Conservation (phyloP, 129 eudicot species). For the Flaveria bidentis region DNA sequence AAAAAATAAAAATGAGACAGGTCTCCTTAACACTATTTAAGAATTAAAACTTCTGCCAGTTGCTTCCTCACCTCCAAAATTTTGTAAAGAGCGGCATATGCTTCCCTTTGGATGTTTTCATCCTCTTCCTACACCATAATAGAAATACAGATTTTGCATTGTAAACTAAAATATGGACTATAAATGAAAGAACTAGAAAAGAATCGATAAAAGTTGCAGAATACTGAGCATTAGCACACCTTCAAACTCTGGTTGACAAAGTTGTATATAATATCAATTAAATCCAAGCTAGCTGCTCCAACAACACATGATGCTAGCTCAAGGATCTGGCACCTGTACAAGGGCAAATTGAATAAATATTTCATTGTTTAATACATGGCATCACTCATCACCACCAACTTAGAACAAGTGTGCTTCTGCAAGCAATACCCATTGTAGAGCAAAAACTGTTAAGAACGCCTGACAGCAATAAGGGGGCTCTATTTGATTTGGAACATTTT, state of each 20-base stretch:
- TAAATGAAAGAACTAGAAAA: slow-evolving; percentile 3
- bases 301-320: slow-evolving; percentile 72
- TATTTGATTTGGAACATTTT: not conserved
- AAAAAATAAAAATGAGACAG: slow-evolving; percentile 5
- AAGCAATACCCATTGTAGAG: not conserved
- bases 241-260: slow-evolving; percentile 63
- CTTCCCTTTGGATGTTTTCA: slow-evolving; percentile 57
- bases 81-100: slow-evolving; percentile 63
- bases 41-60: not conserved
- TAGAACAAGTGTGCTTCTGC: slow-evolving; percentile 4
- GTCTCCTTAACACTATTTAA: not conserved
- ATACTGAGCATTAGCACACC: slow-evolving; percentile 46
- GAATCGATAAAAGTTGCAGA: not conserved
- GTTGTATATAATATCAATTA: slow-evolving; percentile 56
- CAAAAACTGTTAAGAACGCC: not conserved
- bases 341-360: slow-evolving; percentile 1
- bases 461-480: not conserved
- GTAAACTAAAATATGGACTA: slow-evolving; percentile 3
- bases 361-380: not conserved
- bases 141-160: slow-evolving; percentile 9
- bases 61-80: slow-evolving; percentile 67
- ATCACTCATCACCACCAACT: slow-evolving; percentile 17
- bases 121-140: slow-evolving; percentile 52
- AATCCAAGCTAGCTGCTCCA: slow-evolving; percentile 68
- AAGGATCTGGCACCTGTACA: slow-evolving; percentile 57